These are phyloP conservation scores for Talaromyces albobiverticillius DNA, from an alignment of 2,329 filamentous ascomycete genomes.

Conservation along the genomic window DNA sequence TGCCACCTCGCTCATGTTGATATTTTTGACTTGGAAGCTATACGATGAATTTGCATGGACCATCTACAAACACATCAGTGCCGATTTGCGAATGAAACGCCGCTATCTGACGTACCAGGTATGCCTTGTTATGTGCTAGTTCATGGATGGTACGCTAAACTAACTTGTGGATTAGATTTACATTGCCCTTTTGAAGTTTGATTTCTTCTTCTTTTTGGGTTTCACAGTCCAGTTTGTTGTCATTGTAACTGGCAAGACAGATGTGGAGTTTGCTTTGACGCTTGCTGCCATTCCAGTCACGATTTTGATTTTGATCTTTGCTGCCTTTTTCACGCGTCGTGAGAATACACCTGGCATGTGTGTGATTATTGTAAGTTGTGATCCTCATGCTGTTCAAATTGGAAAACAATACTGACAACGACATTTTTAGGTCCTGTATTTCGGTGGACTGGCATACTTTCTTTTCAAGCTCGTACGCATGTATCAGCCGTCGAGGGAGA, in stretches of 20 bases:
- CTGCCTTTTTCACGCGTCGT: constrained; percentile 78
- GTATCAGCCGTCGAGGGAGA: constrained; percentile 64
- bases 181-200: constrained; percentile 95
- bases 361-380: constrained; percentile 60
- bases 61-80: constrained; percentile 98
- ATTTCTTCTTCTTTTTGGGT: constrained; percentile 99
- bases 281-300: constrained; percentile 88
- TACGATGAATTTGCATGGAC: constrained; percentile 99
- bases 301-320: constrained; percentile 79
- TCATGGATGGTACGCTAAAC: not conserved
- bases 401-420: constrained; percentile 6
- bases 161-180: constrained; percentile 67
- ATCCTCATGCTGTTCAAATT: no score
- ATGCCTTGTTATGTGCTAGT: constrained; percentile 48
- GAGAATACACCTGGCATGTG: constrained; percentile 80
- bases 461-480: constrained; percentile 97
- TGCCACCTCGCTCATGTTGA: constrained; percentile 68
- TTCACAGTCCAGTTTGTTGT: constrained; percentile 98
- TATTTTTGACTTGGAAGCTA: constrained; percentile 83
- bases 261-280: constrained; percentile 80
- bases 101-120: constrained; percentile 96
- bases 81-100: constrained; percentile 94
- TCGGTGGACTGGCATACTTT: constrained; percentile 89
- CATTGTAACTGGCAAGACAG: constrained; percentile 69
- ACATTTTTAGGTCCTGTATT: constrained; percentile 64